phyloP scores from a whole-genome alignment of 345 rosid genomes.

The Odontarrhena argentea region DNA sequence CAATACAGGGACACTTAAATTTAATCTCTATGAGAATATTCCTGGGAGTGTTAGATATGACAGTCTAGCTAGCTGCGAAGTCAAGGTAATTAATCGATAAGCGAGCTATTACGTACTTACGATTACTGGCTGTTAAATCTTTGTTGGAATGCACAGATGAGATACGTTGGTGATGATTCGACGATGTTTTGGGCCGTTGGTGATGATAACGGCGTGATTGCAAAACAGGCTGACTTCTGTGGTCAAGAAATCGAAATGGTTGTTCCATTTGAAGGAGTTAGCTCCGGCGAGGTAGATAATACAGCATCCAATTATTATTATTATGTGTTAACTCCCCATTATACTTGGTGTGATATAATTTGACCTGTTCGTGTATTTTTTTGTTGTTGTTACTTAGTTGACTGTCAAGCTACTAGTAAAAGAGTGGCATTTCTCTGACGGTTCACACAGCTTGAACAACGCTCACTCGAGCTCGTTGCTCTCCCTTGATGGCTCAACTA shows the following conservation, averaged over 20 bases:
- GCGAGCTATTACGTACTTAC: not conserved
- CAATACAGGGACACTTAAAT: constrained; percentile 64
- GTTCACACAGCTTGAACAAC: constrained; percentile 69
- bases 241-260: constrained; percentile 86
- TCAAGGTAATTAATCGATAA: constrained; percentile 60
- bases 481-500: constrained; percentile 59
- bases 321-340: not conserved
- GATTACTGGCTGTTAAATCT: constrained; percentile 7
- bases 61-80: constrained; percentile 80
- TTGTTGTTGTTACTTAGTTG: constrained; percentile 53
- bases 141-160: constrained; percentile 53
- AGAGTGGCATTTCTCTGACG: constrained; percentile 97
- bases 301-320: not conserved
- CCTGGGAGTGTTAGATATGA: constrained; percentile 70
- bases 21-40: constrained; percentile 67
- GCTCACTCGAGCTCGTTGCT: constrained; percentile 45
- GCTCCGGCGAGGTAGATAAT: constrained; percentile 69
- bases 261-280: constrained; percentile 86
- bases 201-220: constrained; percentile 67
- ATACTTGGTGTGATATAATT: not conserved
- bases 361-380: not conserved
- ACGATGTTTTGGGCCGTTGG: constrained; percentile 94
- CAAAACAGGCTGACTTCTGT: constrained; percentile 71
- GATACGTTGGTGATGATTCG: constrained; percentile 83
- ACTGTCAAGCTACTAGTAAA: constrained; percentile 73